Evolutionary conservation across 305 asterid species (phyloP).

Genomic region (Fraxinus dipetala): DNA sequence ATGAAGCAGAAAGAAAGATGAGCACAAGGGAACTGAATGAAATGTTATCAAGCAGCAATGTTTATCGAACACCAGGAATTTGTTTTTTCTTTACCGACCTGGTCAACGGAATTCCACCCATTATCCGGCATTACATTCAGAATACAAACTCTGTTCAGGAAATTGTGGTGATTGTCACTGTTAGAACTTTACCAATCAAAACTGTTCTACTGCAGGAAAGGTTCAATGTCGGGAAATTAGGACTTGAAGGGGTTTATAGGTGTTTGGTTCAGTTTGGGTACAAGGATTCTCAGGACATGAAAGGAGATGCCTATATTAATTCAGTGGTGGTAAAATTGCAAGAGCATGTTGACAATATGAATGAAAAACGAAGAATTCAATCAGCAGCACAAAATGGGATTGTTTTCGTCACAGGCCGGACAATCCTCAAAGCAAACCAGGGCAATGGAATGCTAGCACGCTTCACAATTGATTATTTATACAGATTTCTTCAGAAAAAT

Average conservation of each 20-base stretch:
- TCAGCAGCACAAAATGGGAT: slow-evolving; percentile 20
- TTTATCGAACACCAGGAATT: slow-evolving; percentile 31
- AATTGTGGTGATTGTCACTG: slow-evolving; percentile 37
- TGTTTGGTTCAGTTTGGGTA: slow-evolving; percentile 48
- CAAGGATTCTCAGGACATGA: slow-evolving; percentile 33
- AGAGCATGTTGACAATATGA: slow-evolving; percentile 12
- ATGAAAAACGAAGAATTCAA: slow-evolving; percentile 23
- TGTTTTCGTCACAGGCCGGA: slow-evolving; percentile 34
- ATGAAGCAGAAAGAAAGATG: slow-evolving; percentile 35
- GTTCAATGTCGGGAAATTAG: slow-evolving; percentile 31
- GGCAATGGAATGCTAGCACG: slow-evolving; percentile 24
- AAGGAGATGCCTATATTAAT: slow-evolving; percentile 27
- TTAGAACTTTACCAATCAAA: slow-evolving; percentile 38
- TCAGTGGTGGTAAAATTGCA: slow-evolving; percentile 17
- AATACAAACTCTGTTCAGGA: slow-evolving; percentile 39
- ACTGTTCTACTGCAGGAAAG: slow-evolving; percentile 30
- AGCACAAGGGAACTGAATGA: slow-evolving; percentile 30
- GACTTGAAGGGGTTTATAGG: slow-evolving; percentile 34
- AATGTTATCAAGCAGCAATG: slow-evolving; percentile 14
- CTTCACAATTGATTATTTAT: slow-evolving; percentile 35
- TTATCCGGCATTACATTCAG: slow-evolving; percentile 34
- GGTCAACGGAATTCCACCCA: slow-evolving; percentile 41
- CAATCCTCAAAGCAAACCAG: slow-evolving; percentile 35
- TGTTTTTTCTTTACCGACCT: slow-evolving; percentile 44
- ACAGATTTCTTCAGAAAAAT: slow-evolving; percentile 55